Evolutionary conservation across 495 filamentous ascomycete species (phyloP), one percentile per base, ranked within the genome.

Genomic region (Aspergillus ellipticus): DNA sequence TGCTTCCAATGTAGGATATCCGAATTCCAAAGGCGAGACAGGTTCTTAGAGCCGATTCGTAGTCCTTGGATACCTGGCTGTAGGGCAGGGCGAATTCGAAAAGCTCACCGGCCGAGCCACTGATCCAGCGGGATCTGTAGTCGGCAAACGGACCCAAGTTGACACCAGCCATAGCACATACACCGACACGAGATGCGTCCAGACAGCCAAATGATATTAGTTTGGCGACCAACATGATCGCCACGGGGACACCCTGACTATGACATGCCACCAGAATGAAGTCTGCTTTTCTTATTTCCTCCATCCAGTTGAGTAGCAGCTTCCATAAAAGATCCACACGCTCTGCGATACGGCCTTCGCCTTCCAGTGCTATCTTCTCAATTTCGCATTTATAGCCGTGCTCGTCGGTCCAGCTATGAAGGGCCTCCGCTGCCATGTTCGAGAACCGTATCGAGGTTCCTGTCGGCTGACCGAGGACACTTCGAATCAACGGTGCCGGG

Each of bases 101-200:
- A 2, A 98, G 79, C 64, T 98, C 95, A 17, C 85, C 86, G 33
- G 92, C 94, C 3, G 90, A 89, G 6, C 90, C 90, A 62, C 90
- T 92, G 54, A 97, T 82, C 60, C 89, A 85, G 55, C 88, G 81
- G 3, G 89, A 92, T 54, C 87, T 88, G 72, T 95, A 89, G 68
- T 96, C 85, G 13, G 87, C 70, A 71, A 97, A 97, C 3, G 94
- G 94, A 0, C 94, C 94, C 13, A 96, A 79, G 41, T 94, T 96
- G 11, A 98, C 91, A 24, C 94, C 94, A 39, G 94, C 93, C 90
- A 96, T 96, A 4, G 91, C 90, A 65, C 91, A 96, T 2, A 96
- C 72, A 0, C 91, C 90, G 26, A 96, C 83, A 51, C 79, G 81
- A 13, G 86, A 79, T 4, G 81, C 77, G 13, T 81, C 82, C 17